Evolutionary conservation across 495 filamentous ascomycete genomes (phyloP), one percentile per base, ranked within the genome.

Genomic region (Penicillium odoratum): DNA sequence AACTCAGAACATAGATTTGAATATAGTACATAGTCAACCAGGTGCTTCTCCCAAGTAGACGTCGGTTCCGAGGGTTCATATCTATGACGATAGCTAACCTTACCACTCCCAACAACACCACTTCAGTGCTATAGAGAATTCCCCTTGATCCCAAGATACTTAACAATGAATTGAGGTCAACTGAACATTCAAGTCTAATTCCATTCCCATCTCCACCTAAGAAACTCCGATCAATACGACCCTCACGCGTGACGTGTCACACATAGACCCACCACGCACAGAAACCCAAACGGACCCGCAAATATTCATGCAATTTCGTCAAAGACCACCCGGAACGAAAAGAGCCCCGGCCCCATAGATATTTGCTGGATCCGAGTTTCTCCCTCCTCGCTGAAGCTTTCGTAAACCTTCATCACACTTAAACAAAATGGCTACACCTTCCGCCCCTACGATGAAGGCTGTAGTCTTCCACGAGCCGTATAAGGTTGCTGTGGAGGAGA

Each of bases 381-480:
- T 2, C 44, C 44, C 44, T 40, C 15, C 38, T 15, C 34, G 15
- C 21, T 21, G 21, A 21, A 40, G 38, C 38, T 40, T 40, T 40
- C 15, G 38, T 40, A 40, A 40, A 7, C 4, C 4, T 7, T 15
- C 5, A 5, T 5, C 5, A 3, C 25, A 28, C 7, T 28, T 47
- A 11, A 15, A 2, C 34, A 44, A 21, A 52, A 61, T 69, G 55
- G 16, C 59, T 7, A 18, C 53, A 0, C 13, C 55, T 43, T 62
- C 66, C 5, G 44, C 40, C 25, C 47, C 67, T 60, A 76, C 66
- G 47, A 83, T 80, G 75, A 72, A 74, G 48, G 74, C 78, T 66
- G 80, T 83, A 28, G 69, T 81, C 11, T 83, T 83, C 63, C 72
- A 77, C 42, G 77, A 69, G 21, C 76, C 77, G 18, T 71, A 70